A percentile compares a stretch with the other conserved stretches of the same genome.
Conservation (phyloP, 208 protist species). For the Hexamita inflata region DNA sequence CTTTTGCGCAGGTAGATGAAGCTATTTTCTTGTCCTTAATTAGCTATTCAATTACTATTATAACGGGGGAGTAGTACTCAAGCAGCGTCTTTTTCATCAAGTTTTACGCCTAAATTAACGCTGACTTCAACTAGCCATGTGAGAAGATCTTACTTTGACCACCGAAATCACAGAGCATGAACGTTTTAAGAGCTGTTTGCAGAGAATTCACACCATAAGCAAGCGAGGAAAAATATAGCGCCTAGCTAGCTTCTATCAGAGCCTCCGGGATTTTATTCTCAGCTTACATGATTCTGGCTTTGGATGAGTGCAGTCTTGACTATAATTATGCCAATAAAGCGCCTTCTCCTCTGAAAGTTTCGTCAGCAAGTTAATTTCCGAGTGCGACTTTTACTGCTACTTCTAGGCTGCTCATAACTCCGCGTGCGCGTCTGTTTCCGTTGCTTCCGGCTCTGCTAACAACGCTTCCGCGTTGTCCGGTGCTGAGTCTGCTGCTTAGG, state of each 20-base stretch:
- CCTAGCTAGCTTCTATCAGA: background rate
- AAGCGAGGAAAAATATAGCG: background rate
- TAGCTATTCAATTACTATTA: background rate
- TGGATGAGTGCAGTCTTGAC: background rate
- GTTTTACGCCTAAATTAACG: background rate
- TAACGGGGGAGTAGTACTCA: background rate
- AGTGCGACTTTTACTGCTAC: too few relatives aligned
- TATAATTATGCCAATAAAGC: slow-evolving; percentile 1
- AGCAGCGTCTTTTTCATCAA: background rate
- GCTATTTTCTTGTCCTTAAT: background rate
- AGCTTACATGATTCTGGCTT: background rate
- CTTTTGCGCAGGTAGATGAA: background rate
- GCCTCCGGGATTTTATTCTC: slow-evolving; percentile 1
- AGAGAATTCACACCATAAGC: background rate
- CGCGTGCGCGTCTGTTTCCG: too few relatives aligned
- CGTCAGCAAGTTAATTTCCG: slow-evolving; percentile 3
- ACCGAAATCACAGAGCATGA: background rate
- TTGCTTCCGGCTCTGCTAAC: too few relatives aligned
- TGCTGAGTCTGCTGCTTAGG: too few relatives aligned
- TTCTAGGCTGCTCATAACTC: too few relatives aligned
- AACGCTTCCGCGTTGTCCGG: too few relatives aligned
- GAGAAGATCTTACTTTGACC: too few relatives aligned
- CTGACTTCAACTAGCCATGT: background rate
- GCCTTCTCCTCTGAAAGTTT: background rate
- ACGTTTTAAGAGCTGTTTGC: background rate